Conservation (phyloP, 1,284 basidiomycete species). For the Irpex sp. region DNA sequence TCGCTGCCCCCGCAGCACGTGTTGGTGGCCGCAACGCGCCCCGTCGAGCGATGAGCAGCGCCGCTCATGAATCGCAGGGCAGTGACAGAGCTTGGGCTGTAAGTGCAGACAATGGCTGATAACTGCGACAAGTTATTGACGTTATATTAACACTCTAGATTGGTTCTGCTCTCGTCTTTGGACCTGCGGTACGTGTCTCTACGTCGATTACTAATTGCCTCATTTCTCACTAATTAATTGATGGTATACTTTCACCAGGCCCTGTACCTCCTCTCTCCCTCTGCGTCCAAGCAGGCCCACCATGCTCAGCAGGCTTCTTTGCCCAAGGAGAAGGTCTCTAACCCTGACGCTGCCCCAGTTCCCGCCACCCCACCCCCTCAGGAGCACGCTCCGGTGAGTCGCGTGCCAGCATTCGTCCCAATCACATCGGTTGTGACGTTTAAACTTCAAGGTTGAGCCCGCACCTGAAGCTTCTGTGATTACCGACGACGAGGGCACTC, state of each 20-base stretch:
- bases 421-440: not conserved
- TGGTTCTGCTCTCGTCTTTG: constrained; percentile 9
- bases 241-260: not conserved
- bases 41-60: constrained; percentile 4
- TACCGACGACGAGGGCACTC: constrained; percentile 6
- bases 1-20: constrained; percentile 4
- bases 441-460: not conserved
- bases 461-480: not conserved
- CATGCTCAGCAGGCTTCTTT: constrained; percentile 2
- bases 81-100: constrained; percentile 8
- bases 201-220: not conserved
- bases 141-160: constrained; percentile 1
- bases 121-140: not conserved
- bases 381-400: not conserved
- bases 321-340: not conserved
- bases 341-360: constrained; percentile 5
- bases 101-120: not conserved
- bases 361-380: constrained; percentile 3
- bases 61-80: not conserved
- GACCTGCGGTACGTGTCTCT: constrained; percentile 4
- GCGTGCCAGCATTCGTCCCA: not conserved
- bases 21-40: constrained; percentile 3
- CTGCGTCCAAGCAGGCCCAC: constrained; percentile 2
- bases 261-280: constrained; percentile 6
- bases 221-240: not conserved